These are phyloP conservation scores for Schizothecium vesticola DNA, from an alignment of 495 filamentous ascomycete genomes.

Conservation along the genomic window DNA sequence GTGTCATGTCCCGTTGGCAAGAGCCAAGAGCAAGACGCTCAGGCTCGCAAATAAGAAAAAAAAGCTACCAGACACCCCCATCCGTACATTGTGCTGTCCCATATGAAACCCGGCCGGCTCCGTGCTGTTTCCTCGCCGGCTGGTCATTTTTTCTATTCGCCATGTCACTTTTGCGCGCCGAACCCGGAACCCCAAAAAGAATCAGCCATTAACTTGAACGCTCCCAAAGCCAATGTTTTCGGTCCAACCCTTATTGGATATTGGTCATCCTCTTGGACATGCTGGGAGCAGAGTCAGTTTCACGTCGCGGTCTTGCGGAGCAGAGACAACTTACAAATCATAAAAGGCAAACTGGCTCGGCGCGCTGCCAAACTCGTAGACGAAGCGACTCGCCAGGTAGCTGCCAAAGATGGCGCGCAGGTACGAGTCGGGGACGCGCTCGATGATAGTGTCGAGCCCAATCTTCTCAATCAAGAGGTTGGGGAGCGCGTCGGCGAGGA, in stretches of 20 bases:
- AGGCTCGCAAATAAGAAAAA: neutral
- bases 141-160: neutral
- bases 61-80: neutral
- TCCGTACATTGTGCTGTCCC: neutral
- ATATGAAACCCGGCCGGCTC: neutral
- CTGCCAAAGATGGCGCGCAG: conserved; percentile 93
- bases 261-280: conserved; percentile 47
- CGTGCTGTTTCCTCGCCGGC: neutral
- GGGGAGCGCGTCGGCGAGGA: conserved; percentile 82
- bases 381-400: conserved; percentile 89
- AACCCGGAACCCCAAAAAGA: neutral
- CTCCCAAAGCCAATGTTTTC: neutral
- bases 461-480: conserved; percentile 80
- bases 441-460: conserved; percentile 79
- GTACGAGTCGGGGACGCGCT: conserved; percentile 86
- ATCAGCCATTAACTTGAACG: neutral
- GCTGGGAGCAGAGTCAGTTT: conserved; percentile 28
- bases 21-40: neutral
- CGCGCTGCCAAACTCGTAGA: conserved; percentile 87
- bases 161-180: conserved; percentile 9
- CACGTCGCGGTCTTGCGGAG: neutral
- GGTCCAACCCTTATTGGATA: conserved; percentile 15
- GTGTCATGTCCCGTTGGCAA: neutral
- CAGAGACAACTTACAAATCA: conserved; percentile 70
- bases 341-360: conserved; percentile 98